phyloP scores from a whole-genome alignment of 2,329 filamentous ascomycete genomes.

The Monascus ruber region DNA sequence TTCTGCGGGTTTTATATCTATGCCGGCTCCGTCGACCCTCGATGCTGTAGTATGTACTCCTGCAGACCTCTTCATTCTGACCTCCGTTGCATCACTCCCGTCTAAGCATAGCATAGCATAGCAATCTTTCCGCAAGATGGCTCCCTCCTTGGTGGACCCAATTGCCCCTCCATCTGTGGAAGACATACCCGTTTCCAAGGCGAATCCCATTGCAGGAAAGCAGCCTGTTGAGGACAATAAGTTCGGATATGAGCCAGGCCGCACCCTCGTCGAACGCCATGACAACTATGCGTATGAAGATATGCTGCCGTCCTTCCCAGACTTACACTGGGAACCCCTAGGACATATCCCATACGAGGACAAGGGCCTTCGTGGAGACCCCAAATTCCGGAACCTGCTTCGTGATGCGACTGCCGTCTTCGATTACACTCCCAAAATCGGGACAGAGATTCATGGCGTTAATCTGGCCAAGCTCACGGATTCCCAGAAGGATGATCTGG shows the following conservation, averaged over 20 bases:
- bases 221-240: slow-evolving; percentile 13
- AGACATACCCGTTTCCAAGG: slow-evolving; percentile 8
- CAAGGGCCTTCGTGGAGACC: slow-evolving; percentile 44
- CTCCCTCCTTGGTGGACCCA: slow-evolving; percentile 20
- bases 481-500: slow-evolving; percentile 44
- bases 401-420: slow-evolving; percentile 43
- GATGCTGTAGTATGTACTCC: no score
- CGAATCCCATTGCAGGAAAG: slow-evolving; percentile 3
- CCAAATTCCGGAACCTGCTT: slow-evolving; percentile 43
- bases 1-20: no score
- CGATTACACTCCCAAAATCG: slow-evolving; percentile 47
- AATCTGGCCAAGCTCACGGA: slow-evolving; percentile 40
- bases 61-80: no score
- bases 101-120: no score
- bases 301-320: slow-evolving; percentile 42
- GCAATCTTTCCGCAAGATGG: slow-evolving; percentile 10
- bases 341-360: slow-evolving; percentile 40
- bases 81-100: no score
- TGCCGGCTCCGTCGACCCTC: no score
- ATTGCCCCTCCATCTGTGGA: slow-evolving; percentile 5
- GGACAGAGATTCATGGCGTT: slow-evolving; percentile 42
- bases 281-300: slow-evolving; percentile 42
- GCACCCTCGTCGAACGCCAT: slow-evolving; percentile 34
- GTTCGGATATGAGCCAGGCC: slow-evolving; percentile 38
- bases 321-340: slow-evolving; percentile 41